These are phyloP conservation scores for Microdochium paspali DNA, from an alignment of 2,329 filamentous ascomycete genomes.

Conservation along the genomic window DNA sequence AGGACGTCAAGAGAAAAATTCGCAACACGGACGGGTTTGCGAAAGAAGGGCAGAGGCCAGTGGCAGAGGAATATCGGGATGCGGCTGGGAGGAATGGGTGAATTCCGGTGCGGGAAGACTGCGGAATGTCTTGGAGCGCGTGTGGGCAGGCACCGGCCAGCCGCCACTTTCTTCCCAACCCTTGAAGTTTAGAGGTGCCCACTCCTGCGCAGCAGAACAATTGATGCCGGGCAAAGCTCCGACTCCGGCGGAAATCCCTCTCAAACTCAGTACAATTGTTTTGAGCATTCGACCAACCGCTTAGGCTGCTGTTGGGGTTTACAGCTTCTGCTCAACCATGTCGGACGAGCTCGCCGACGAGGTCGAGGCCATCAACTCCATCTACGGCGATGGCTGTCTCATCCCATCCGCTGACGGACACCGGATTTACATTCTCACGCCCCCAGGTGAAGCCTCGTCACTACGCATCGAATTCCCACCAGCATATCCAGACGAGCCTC, in stretches of 20 bases:
- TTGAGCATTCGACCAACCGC: neutral
- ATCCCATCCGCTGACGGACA: constrained; percentile 24
- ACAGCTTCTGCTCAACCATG: constrained; percentile 23
- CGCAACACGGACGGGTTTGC: no score
- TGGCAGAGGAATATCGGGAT: no score
- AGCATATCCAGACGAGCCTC: constrained; percentile 67
- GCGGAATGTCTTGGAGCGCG: no score
- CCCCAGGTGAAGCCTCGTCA: constrained; percentile 51
- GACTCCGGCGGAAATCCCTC: neutral
- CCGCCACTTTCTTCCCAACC: neutral
- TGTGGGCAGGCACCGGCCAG: neutral
- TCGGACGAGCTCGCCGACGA: constrained; percentile 61
- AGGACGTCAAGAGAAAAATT: no score
- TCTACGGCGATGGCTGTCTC: constrained; percentile 65
- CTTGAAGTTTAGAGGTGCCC: no score
- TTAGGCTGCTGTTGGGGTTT: neutral
- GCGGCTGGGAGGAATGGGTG: no score
- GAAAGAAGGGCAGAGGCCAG: no score
- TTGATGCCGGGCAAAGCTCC: neutral
- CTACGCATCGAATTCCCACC: constrained; percentile 59
- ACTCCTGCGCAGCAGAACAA: neutral
- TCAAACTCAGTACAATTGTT: no score
- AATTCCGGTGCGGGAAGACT: no score
- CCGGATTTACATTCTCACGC: constrained; percentile 50
- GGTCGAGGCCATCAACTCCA: constrained; percentile 74